Percentiles rank a stretch among this genome's conserved stretches.
Conservation (phyloP, 257 asterid species). For the Forsythia suspensa region DNA sequence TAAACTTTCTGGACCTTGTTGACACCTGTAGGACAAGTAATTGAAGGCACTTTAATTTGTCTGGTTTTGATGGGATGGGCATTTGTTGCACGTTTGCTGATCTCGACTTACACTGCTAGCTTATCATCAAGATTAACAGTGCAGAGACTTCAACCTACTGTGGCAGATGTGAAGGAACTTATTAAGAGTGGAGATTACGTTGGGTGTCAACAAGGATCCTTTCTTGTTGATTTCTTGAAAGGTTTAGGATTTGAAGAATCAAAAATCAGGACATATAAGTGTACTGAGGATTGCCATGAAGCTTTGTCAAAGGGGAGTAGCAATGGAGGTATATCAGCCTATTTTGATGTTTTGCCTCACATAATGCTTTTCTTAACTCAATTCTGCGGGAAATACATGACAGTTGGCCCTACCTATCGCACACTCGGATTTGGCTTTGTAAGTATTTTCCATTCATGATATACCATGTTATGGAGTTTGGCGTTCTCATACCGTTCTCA, state of each 20-base stretch:
- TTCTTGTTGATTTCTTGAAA: constrained; percentile 30
- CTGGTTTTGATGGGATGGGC: constrained; percentile 47
- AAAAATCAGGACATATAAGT: constrained; percentile 28
- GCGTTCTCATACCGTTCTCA: neutral
- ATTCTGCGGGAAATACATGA: constrained; percentile 39
- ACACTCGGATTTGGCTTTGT: constrained; percentile 50
- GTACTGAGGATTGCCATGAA: constrained; percentile 27
- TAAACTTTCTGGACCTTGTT: neutral
- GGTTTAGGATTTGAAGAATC: constrained; percentile 32
- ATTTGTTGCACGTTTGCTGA: constrained; percentile 44
- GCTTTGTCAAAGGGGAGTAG: constrained; percentile 33
- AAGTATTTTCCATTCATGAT: constrained; percentile 30
- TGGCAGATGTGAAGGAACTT: constrained; percentile 36
- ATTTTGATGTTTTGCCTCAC: constrained; percentile 48
- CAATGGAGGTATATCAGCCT: constrained; percentile 47
- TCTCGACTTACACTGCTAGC: constrained; percentile 57
- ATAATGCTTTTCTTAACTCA: constrained; percentile 27
- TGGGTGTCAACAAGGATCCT: constrained; percentile 57
- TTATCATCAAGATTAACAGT: constrained; percentile 49
- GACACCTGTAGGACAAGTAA: constrained; percentile 39
- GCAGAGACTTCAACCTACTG: constrained; percentile 35
- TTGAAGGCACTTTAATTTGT: constrained; percentile 36
- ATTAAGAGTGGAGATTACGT: constrained; percentile 31
- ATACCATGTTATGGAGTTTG: too few species aligned
- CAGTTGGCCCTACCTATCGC: constrained; percentile 42